Evolutionary conservation across 495 filamentous ascomycete genomes (phyloP), one percentile per base, ranked within the genome.

Genomic region (Jackrogersella multiformis): DNA sequence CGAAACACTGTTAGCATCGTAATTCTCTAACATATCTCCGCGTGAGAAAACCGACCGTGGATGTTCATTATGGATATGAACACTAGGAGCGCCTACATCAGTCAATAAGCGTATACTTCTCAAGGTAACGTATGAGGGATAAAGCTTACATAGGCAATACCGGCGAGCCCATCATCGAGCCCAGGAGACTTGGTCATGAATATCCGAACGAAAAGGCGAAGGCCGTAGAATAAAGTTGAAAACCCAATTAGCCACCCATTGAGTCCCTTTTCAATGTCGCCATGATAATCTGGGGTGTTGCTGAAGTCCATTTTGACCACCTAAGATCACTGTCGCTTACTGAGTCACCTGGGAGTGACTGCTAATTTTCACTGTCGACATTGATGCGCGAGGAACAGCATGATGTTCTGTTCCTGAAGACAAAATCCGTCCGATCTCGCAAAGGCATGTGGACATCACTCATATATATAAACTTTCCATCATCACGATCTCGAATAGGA

Each of bases 131-230:
- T 12, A 23, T 16, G 4, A 4, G 16, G 15, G 15, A n/a, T 1
- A 45, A 13, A 23, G 34, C 71, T 39, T 63, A 75, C 74, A 35
- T 51, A 75, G 32, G 66, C 73, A 15, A 76, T 16, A 28, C 42
- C 32, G 12, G 73, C 69, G 6, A 77, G 26, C 8, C 18, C 48
- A 64, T 77, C 75, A 61, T 77, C 75, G n/a, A 73, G 56, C 3
- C 75, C 75, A 4, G 66, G 55, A 15, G 69, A 52, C 18, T 77
- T 77, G 15, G 73, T 73, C 48, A 77, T 68, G 56, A 53, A 58
- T 16, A 45, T 30, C 24, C 75, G 51, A 13, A 69, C 69, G 61
- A 64, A 75, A 13, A 77, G 12, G 16, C 75, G 64, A 13, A 70
- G 16, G 3, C 48, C 64, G n/a, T 68, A 59, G 18, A 76, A 56